Evolutionary conservation across 2,329 filamentous ascomycete species (phyloP).

Genomic region (Neofusicoccum umdonicola): DNA sequence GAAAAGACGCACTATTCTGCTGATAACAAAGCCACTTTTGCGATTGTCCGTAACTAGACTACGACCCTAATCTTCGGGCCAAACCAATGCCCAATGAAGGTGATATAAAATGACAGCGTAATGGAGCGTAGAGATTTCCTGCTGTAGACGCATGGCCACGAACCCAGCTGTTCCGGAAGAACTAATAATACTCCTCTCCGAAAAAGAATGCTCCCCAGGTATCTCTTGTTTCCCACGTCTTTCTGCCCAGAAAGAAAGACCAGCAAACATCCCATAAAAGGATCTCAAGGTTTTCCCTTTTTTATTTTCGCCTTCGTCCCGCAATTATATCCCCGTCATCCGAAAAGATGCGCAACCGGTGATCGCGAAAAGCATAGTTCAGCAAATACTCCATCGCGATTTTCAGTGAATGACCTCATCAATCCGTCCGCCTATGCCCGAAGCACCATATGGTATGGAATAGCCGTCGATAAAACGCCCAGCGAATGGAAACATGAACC

Average conservation of each 20-base stretch:
- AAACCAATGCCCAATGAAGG: too few species aligned
- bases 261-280: not conserved
- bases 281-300: not conserved
- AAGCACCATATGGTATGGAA: not conserved
- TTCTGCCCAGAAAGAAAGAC: not conserved
- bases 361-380: not conserved
- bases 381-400: not conserved
- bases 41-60: too few species aligned
- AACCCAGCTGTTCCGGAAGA: too few species aligned
- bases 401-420: not conserved
- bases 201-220: not conserved
- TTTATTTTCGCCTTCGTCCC: not conserved
- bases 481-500: not conserved
- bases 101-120: too few species aligned
- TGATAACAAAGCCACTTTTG: too few species aligned
- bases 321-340: not conserved
- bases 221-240: not conserved
- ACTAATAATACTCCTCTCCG: not conserved
- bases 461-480: not conserved
- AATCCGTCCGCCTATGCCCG: not conserved
- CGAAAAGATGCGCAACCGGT: too few species aligned
- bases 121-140: too few species aligned
- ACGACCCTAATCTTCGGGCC: too few species aligned
- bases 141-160: too few species aligned
- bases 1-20: too few species aligned